Evolutionary conservation across 306 rosid genomes (phyloP), one percentile per base, ranked within the genome.

Genomic region (Malus sieversii): DNA sequence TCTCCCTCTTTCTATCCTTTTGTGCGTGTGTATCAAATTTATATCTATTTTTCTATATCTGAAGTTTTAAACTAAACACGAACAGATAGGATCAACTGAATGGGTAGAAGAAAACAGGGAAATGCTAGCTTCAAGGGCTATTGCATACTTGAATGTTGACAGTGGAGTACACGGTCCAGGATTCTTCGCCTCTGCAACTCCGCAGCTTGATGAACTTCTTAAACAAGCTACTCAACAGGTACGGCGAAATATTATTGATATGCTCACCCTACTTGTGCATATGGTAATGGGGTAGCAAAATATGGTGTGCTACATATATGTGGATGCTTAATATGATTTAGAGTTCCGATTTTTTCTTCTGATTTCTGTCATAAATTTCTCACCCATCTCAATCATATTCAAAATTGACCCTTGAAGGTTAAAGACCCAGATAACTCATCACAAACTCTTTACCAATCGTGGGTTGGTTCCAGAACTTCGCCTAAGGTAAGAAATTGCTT

Each of bases 71-170:
- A 51, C 33, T 33, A 55, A 61, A 55, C 29, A 30, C 2, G 2
- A 29, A 33, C 86, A 91, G 94, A 68, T 85, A 72, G 94, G 97
- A 82, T 91, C 97, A 16, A 87, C 92, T 0, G 97, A 91, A 75
- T 91, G 97, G 94, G 91, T 89, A 12, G 97, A 91, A 82, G 97
- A 91, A 66, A 89, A 91, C 82, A 84, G 85, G 79, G 91, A 91
- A 78, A 57, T 87, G 83, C 89, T 89, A 32, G 84, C 92, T 84
- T 87, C 92, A 46, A 89, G 79, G 75, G 88, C 92, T 3, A 87
- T 91, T 77, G 92, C 94, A 38, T 91, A 89, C 87, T 81, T 91
- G 87, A 89, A 91, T 86, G 90, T 70, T 82, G 92, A 89, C 79
- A 51, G 74, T 73, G 87, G 66, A 46, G 92, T 91, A n/a, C 80